Evolutionary conservation across 257 asterid species (phyloP), one percentile per base, ranked within the genome.

Genomic region (Marsdenia floribunda): DNA sequence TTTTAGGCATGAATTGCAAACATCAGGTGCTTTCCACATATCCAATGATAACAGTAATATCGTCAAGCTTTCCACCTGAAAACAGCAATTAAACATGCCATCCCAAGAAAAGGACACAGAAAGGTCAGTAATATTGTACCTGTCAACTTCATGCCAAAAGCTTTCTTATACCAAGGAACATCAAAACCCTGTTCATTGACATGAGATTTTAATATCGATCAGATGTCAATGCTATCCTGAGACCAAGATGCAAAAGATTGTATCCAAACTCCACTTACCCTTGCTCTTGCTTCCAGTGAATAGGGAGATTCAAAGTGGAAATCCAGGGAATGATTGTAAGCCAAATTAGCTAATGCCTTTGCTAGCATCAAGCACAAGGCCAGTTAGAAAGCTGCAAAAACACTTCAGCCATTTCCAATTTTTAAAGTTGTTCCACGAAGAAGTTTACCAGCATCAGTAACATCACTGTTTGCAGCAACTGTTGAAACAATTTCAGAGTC

Each of bases 121-220:
- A 4, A 12, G 55, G 50, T 60, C 4, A 14, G 29, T n/a, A 13
- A 78, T 49, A 55, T 60, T 86, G 10, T 87, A 84, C 97, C 97
- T 85, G 95, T 90, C 70, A 93, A 82, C 84, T 88, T 88, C 98
- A 88, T 87, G 73, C 95, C 95, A 80, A 93, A 50, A 13, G 75
- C 44, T 84, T 89, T 93, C 89, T 91, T 93, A 94, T 94, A 91
- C 92, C 88, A 89, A 26, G 97, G 97, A 76, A 89, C 93, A 68
- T 89, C 96, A 74, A 87, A 82, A 22, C 93, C 98, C 98, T 92
- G 86, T 54, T 50, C 67, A 72, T 21, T 24, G 76, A 73, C 26
- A 78, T 29, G 54, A 73, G 0, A 52, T 58, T 38, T 26, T 49
- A 52, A 68, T 22, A 68, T 35, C 61, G 13, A 71, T 15, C 64